phyloP scores from a whole-genome alignment of 2,329 filamentous ascomycete genomes.

The Cercospora zeae-maydis region DNA sequence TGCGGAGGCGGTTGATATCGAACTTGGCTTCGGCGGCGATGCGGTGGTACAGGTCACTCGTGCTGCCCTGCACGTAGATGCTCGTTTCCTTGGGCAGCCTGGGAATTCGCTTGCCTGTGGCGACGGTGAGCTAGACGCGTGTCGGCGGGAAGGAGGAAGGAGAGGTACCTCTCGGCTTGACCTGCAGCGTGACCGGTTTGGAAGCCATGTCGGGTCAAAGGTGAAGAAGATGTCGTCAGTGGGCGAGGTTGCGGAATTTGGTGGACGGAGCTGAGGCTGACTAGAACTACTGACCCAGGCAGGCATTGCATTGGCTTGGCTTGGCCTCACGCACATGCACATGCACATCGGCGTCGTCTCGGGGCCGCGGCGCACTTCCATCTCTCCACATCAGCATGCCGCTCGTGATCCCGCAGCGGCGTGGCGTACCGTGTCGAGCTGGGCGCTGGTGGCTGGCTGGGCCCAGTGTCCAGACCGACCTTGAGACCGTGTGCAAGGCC shows the following conservation, averaged over 20 bases:
- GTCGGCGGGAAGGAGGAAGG: background rate
- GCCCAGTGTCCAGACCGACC: background rate
- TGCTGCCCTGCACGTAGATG: constrained; percentile 50
- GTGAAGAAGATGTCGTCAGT: background rate
- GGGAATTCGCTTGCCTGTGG: constrained; percentile 58
- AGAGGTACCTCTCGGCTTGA: constrained; percentile 45
- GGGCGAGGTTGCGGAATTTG: background rate
- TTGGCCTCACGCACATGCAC: constrained; percentile 1
- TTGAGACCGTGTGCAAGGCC: background rate
- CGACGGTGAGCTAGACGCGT: constrained; percentile 10
- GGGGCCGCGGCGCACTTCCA: background rate
- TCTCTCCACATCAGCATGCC: background rate
- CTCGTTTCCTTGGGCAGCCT: constrained; percentile 56
- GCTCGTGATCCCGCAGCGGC: no score
- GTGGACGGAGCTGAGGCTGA: background rate
- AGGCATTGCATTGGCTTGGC: no score
- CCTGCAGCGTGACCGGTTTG: constrained; percentile 42
- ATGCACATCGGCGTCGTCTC: constrained; percentile 1
- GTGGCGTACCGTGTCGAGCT: background rate
- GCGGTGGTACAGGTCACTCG: constrained; percentile 55
- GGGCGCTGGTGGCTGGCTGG: background rate
- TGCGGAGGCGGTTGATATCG: constrained; percentile 57
- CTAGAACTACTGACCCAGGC: background rate
- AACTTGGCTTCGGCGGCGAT: constrained; percentile 54
- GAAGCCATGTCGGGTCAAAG: constrained; percentile 38